These are phyloP conservation scores for Elongisporangium senticosum DNA, from an alignment of 352 stramenopile genomes.

Conservation along the genomic window DNA sequence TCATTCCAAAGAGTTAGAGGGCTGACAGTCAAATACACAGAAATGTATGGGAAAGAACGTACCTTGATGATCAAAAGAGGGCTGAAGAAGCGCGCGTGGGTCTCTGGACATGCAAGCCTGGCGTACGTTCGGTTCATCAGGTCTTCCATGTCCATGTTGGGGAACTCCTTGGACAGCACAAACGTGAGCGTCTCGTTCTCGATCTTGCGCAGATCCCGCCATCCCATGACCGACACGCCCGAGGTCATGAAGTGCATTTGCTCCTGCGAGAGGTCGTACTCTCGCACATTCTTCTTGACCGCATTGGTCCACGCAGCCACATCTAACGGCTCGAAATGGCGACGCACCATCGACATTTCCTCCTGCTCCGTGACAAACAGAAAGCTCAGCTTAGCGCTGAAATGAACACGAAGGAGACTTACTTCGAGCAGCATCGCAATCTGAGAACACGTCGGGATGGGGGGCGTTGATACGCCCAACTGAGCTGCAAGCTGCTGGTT, in stretches of 20 bases:
- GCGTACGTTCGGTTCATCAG: constrained; percentile 27
- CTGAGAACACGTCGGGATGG: constrained; percentile 10
- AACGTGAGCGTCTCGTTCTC: constrained; percentile 10
- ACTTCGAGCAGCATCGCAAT: constrained; percentile 21
- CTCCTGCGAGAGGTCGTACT: constrained; percentile 26
- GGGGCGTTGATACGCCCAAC: constrained; percentile 3
- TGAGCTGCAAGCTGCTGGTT: constrained; percentile 8
- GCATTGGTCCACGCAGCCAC: constrained; percentile 4
- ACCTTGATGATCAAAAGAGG: constrained; percentile 16
- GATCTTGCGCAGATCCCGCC: constrained; percentile 9
- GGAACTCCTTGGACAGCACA: constrained; percentile 13
- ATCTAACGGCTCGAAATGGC: too few species aligned
- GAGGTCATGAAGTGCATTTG: constrained; percentile 14
- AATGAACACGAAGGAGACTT: too few species aligned
- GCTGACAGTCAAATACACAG: neutral
- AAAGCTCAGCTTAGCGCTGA: too few species aligned
- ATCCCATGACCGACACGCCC: constrained; percentile 9
- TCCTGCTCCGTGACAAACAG: too few species aligned
- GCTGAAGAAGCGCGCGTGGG: constrained; percentile 16
- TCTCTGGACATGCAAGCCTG: constrained; percentile 7
- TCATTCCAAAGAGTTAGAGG: neutral
- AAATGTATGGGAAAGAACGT: neutral
- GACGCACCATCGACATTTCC: too few species aligned
- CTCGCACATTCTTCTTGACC: constrained; percentile 18
- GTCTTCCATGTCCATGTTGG: constrained; percentile 4